A percentile compares a stretch with the other conserved stretches of the same genome.
phyloP scores from a whole-genome alignment of 1,284 basidiomycete species.

The Ustilago xerochloae region DNA sequence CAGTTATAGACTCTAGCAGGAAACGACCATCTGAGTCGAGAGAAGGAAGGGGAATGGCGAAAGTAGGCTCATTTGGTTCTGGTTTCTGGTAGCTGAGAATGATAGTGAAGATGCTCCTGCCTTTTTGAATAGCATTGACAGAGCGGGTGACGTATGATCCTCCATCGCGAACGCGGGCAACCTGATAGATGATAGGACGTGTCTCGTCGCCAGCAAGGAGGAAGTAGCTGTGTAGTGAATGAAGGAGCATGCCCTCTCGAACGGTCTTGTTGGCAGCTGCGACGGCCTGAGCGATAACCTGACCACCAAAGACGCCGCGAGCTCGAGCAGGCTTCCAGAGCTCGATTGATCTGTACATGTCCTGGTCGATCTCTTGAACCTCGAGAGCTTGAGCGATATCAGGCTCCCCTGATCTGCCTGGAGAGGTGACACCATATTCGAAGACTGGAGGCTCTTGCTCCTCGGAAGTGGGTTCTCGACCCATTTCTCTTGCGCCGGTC shows the following conservation, averaged over 20 bases:
- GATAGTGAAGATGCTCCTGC: slow-evolving; percentile 57
- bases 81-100: slow-evolving; percentile 63
- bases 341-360: slow-evolving; percentile 56
- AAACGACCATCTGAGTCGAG: slow-evolving; percentile 22
- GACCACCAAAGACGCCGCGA: slow-evolving; percentile 65
- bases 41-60: slow-evolving; percentile 56
- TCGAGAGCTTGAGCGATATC: slow-evolving; percentile 55
- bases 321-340: slow-evolving; percentile 62
- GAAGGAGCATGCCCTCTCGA: slow-evolving; percentile 46
- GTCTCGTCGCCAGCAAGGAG: slow-evolving; percentile 55
- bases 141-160: slow-evolving; percentile 62
- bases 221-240: slow-evolving; percentile 64
- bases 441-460: slow-evolving; percentile 52
- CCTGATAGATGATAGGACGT: slow-evolving; percentile 61
- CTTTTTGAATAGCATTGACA: slow-evolving; percentile 61
- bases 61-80: slow-evolving; percentile 58
- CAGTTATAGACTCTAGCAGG: slow-evolving; percentile 37
- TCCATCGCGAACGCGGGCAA: slow-evolving; percentile 61
- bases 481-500: slow-evolving; percentile 43
- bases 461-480: slow-evolving; percentile 51
- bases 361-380: slow-evolving; percentile 57
- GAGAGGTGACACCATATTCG: slow-evolving; percentile 52
- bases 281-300: slow-evolving; percentile 62
- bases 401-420: slow-evolving; percentile 17
- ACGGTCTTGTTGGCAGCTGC: slow-evolving; percentile 59